A percentile compares a stretch with the other conserved stretches of the same genome.
These are phyloP conservation scores for Coemansia sp. DNA, from an alignment of 192 early-diverging fungal genomes.

Conservation along the genomic window DNA sequence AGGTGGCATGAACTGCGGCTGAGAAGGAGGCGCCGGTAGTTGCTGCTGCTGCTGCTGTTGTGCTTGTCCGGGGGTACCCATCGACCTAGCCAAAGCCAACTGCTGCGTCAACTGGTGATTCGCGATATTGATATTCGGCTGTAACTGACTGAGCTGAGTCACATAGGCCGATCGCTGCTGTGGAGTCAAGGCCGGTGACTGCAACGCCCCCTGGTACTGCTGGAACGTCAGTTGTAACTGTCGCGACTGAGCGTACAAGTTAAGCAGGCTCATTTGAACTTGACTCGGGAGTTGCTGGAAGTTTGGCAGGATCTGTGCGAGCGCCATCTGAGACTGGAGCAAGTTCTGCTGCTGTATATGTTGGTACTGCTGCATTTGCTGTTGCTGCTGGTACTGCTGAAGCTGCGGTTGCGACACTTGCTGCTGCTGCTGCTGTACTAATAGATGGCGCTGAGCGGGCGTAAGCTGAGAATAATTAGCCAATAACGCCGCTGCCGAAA, in stretches of 20 bases:
- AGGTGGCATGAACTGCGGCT: not conserved
- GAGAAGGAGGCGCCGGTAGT: not conserved
- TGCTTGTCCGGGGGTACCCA: not conserved
- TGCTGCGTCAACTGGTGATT: constrained; percentile 21
- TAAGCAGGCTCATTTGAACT: constrained; percentile 14
- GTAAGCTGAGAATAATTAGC: constrained; percentile 20
- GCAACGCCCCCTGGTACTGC: constrained; percentile 16
- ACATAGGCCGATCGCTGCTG: constrained; percentile 27
- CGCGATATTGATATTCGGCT: constrained; percentile 6
- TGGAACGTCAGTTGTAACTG: not conserved
- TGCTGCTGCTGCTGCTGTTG: constrained; percentile 11
- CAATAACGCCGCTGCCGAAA: constrained; percentile 23
- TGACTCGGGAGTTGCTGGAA: constrained; percentile 25
- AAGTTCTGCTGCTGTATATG: constrained; percentile 33
- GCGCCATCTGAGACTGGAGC: constrained; percentile 32
- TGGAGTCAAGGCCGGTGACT: constrained; percentile 13
- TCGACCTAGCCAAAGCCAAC: constrained; percentile 9
- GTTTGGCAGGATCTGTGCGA: constrained; percentile 25
- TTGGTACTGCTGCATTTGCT: constrained; percentile 18
- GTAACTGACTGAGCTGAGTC: constrained; percentile 19
- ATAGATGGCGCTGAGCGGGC: constrained; percentile 33
- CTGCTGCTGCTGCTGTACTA: constrained; percentile 12
- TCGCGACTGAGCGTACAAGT: constrained; percentile 20
- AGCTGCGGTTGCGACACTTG: not conserved
- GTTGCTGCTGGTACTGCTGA: constrained; percentile 4